Base-by-base conservation (phyloP, 2,329 filamentous ascomycete genomes). In the Phaeosphaeriaceae sp. region DNA sequence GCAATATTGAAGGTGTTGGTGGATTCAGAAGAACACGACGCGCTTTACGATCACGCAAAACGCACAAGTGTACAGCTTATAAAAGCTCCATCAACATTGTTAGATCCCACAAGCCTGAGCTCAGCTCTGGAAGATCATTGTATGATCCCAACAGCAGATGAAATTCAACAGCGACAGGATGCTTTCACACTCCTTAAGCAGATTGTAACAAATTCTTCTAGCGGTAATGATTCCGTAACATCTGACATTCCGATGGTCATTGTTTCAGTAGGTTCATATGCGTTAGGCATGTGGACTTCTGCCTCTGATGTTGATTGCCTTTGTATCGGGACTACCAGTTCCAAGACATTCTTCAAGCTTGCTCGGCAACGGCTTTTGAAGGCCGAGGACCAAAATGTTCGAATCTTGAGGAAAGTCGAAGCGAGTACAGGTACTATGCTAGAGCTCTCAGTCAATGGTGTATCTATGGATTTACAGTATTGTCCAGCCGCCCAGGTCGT, bases 401-500 rank as follows among this genome's bases (percentile, higher is more conserved):
- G 66, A 17, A 74, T 87, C 9, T 61, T 87, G 13, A 79, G 85
- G 34, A 81, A 80, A 42, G 82, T 87, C 7, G 80, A 81, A 38
- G 80, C 84, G 2, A 78, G 78, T 40, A 80, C 82, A 0, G 85
- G 85, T 7, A 84, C 80, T 1, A 87, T 87, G 83, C 75, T 89
- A 4, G 84, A 88, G 58, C 71, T 89, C 4, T 79, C 81, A 34
- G 74, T 87, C n/a, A 65, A 72, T 3, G 81, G 77, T 8, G 74
- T 88, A 58, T 83, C 78, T 52, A 77, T 87, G 60, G 84, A 88
- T 63, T 71, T 90, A 40, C 86, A 88, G 52, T 89, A 89, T 64
- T 88, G 85, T 55, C 79, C 83, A 5, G 83, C 86, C 1, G 73
- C 78, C 2, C 73, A 74, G 23, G 73, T 88, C 35, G 77, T 83